Evolutionary conservation across 2,329 filamentous ascomycete genomes (phyloP).

Genomic region (Sordariomycetes sp.): DNA sequence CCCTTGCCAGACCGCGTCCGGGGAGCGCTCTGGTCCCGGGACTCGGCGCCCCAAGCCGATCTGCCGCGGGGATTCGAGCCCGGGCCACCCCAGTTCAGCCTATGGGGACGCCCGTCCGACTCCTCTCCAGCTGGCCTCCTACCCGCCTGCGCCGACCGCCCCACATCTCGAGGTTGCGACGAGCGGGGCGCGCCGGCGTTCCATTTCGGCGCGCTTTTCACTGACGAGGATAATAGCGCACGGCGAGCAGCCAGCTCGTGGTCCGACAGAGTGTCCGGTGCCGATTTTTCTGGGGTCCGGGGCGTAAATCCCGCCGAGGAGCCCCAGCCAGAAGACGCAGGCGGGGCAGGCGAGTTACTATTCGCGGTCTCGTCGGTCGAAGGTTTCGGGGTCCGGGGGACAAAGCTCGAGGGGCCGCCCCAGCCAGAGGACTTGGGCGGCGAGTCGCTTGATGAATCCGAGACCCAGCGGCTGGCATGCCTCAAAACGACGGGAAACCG

Average conservation of each 20-base stretch:
- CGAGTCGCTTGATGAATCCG: neutral
- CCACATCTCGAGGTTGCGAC: neutral
- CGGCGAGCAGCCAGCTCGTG: slow-evolving; percentile 1
- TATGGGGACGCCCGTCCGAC: neutral
- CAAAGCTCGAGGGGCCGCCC: neutral
- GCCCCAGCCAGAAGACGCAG: neutral
- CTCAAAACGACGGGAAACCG: neutral
- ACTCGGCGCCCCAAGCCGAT: no score
- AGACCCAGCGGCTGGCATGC: neutral
- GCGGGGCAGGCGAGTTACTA: neutral
- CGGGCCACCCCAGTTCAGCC: neutral
- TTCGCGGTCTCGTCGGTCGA: no score
- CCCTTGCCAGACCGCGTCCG: neutral
- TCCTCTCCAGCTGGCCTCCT: neutral
- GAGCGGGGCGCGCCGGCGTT: neutral
- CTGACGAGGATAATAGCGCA: neutral
- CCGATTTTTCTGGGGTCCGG: neutral
- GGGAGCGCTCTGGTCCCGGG: no score
- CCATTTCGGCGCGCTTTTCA: neutral
- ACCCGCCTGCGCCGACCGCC: neutral
- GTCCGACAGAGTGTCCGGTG: neutral
- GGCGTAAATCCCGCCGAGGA: neutral
- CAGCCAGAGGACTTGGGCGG: neutral
- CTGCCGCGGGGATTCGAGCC: neutral
- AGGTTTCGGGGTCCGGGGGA: neutral